phyloP scores from a whole-genome alignment of 2,329 filamentous ascomycete species.

The Claviceps purpurea region DNA sequence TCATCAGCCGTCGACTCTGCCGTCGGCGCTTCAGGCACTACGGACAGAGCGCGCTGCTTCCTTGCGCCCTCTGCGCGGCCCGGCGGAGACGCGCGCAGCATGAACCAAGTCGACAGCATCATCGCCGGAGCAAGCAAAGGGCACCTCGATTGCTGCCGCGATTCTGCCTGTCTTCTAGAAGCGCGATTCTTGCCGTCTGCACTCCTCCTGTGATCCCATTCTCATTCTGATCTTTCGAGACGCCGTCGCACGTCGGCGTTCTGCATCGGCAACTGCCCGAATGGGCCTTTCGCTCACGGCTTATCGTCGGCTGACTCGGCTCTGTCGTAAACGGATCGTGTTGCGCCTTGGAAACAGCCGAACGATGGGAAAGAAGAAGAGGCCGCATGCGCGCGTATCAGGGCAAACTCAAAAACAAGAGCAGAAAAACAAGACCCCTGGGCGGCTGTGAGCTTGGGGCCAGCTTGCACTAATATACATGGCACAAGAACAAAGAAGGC shows the following conservation, averaged over 20 bases:
- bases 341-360: not conserved
- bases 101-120: not conserved
- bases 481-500: not conserved
- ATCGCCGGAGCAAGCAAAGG: not conserved
- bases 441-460: not conserved
- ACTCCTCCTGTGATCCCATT: no score
- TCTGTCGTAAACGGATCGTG: no score
- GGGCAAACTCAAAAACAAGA: not conserved
- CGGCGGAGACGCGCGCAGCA: not conserved
- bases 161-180: no score
- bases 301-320: no score
- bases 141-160: no score
- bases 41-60: not conserved
- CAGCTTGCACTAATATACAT: not conserved
- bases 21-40: constrained; percentile 1
- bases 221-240: no score
- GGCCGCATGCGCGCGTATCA: not conserved
- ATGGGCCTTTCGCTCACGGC: not conserved
- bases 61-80: not conserved
- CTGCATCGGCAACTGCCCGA: not conserved
- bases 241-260: no score
- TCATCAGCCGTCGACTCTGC: not conserved
- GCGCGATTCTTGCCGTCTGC: no score
- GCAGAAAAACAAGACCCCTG: not conserved
- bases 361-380: not conserved